These are phyloP conservation scores for Talaromyces amestolkiae DNA, from an alignment of 2,329 filamentous ascomycete species.

Conservation along the genomic window DNA sequence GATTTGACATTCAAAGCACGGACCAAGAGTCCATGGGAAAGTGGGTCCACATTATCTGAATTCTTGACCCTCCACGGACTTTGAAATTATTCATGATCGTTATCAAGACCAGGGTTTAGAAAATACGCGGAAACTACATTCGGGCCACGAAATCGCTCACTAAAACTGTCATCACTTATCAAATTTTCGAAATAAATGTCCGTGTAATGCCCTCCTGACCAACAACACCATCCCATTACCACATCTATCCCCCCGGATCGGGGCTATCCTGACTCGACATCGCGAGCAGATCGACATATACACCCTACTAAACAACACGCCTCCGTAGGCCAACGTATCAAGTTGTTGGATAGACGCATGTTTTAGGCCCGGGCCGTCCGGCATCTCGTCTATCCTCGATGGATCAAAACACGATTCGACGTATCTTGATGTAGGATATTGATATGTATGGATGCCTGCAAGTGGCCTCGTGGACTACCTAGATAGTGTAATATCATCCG, in stretches of 20 bases:
- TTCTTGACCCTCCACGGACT: background rate
- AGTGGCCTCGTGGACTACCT: background rate
- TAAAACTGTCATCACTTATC: background rate
- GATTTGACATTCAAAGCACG: background rate
- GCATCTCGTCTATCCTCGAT: background rate
- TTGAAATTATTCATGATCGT: background rate
- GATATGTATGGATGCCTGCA: background rate
- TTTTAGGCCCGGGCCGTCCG: slow-evolving; percentile 3
- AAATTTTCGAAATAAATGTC: background rate
- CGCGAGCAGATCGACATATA: background rate
- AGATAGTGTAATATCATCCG: background rate
- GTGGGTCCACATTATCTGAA: background rate
- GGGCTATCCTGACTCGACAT: background rate
- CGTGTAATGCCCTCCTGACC: slow-evolving; percentile 1
- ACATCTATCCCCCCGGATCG: background rate
- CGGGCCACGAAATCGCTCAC: background rate
- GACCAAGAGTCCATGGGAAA: background rate
- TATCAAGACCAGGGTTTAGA: background rate
- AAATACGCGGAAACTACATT: background rate
- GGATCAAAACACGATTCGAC: background rate
- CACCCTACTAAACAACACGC: background rate
- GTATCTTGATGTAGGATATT: background rate
- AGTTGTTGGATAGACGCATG: background rate
- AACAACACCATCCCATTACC: background rate
- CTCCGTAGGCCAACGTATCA: background rate